Conservation (phyloP, 1,284 basidiomycete genomes). For the Ustilago shanxiensis region DNA sequence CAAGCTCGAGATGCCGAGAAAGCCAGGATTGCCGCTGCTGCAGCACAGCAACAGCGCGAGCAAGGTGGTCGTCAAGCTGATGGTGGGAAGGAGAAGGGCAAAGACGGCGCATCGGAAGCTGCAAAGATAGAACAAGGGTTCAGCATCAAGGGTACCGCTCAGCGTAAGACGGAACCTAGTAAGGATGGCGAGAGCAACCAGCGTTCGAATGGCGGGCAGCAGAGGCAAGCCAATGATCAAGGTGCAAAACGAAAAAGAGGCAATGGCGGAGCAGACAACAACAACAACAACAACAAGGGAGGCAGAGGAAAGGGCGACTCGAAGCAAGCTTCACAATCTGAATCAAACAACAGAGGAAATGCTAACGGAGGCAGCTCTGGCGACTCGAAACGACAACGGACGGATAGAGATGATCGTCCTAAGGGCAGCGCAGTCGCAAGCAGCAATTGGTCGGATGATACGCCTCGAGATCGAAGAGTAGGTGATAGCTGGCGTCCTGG, state of each 20-base stretch:
- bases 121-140: conserved; percentile 19
- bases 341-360: background rate
- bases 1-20: conserved; percentile 21
- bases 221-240: conserved; percentile 11
- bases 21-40: conserved; percentile 12
- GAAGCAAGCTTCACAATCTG: conserved; percentile 4
- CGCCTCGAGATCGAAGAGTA: conserved; percentile 26
- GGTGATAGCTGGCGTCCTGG: conserved; percentile 35
- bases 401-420: conserved; percentile 24
- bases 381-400: conserved; percentile 27
- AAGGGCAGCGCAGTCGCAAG: conserved; percentile 9
- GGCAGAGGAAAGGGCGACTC: conserved; percentile 4
- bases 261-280: conserved; percentile 7
- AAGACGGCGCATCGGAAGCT: background rate
- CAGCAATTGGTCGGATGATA: conserved; percentile 24
- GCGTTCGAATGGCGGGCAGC: background rate
- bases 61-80: conserved; percentile 6
- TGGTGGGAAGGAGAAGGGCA: conserved; percentile 15
- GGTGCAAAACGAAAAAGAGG: conserved; percentile 32
- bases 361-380: conserved; percentile 1
- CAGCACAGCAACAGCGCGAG: conserved; percentile 8
- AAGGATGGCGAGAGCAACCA: conserved; percentile 8
- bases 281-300: background rate
- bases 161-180: conserved; percentile 25
- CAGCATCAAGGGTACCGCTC: conserved; percentile 48